Percentiles rank a stretch among this genome's conserved stretches.
These are phyloP conservation scores for Wickerhamiella siamensis DNA, from an alignment of 805 yeast genomes.

Conservation along the genomic window DNA sequence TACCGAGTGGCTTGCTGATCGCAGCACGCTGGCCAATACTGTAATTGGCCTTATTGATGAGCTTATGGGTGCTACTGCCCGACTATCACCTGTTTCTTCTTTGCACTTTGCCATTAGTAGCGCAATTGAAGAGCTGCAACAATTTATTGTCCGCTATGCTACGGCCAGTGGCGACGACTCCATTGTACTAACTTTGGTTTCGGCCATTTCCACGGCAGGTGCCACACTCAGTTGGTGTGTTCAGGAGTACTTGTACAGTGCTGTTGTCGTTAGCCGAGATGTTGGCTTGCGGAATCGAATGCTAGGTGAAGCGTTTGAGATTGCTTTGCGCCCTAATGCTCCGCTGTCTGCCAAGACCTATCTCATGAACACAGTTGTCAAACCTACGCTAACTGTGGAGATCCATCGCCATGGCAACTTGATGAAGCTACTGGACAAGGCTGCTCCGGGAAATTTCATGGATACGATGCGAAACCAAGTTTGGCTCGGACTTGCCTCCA, in stretches of 20 bases:
- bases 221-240: conserved; percentile 34
- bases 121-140: conserved; percentile 49
- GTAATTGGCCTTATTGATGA: conserved; percentile 25
- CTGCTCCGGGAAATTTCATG: conserved; percentile 41
- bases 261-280: conserved; percentile 38
- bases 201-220: conserved; percentile 30
- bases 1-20: conserved; percentile 5
- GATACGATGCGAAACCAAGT: conserved; percentile 43
- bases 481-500: conserved; percentile 50
- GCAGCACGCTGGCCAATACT: conserved; percentile 4
- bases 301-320: conserved; percentile 38
- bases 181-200: conserved; percentile 30
- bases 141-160: conserved; percentile 30
- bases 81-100: conserved; percentile 38
- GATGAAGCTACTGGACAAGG: conserved; percentile 30
- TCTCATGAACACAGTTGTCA: conserved; percentile 30
- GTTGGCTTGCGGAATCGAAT: conserved; percentile 34
- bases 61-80: conserved; percentile 31
- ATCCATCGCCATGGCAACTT: conserved; percentile 37
- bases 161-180: conserved; percentile 25
- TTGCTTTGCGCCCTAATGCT: conserved; percentile 10
- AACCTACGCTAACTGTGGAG: conserved; percentile 51
- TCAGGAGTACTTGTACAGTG: conserved; percentile 42
- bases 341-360: neutral
- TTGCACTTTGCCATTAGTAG: conserved; percentile 60